These are phyloP conservation scores for Lipomyces sp. DNA, from an alignment of 805 yeast genomes.

Conservation along the genomic window DNA sequence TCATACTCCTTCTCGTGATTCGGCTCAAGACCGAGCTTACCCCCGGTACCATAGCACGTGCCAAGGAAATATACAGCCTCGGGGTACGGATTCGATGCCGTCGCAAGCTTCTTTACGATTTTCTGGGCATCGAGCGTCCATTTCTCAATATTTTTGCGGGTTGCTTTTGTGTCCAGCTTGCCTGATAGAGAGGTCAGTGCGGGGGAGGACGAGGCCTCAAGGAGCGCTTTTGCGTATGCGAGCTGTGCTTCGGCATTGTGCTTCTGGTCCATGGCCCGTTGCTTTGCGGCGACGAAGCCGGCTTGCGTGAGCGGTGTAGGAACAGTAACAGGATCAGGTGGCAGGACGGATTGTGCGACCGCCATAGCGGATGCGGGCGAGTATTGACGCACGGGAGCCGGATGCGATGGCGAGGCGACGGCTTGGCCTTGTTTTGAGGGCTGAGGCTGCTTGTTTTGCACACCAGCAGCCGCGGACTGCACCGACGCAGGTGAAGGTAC, in stretches of 20 bases:
- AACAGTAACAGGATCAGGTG: constrained; percentile 19
- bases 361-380: constrained; percentile 34
- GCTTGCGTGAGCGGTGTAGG: constrained; percentile 14
- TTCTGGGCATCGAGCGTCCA: constrained; percentile 64
- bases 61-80: constrained; percentile 65
- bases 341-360: constrained; percentile 26
- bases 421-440: background rate
- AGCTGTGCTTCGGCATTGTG: constrained; percentile 59
- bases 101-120: constrained; percentile 60
- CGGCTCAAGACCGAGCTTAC: constrained; percentile 54
- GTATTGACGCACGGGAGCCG: constrained; percentile 33
- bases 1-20: constrained; percentile 67
- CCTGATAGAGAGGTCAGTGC: constrained; percentile 50
- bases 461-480: background rate
- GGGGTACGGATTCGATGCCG: constrained; percentile 47
- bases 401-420: constrained; percentile 9
- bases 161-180: constrained; percentile 51
- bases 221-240: constrained; percentile 63
- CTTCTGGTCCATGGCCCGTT: constrained; percentile 39
- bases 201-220: constrained; percentile 52
- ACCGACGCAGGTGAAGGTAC: background rate
- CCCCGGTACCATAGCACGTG: constrained; percentile 60
- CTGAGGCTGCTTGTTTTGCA: background rate
- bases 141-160: constrained; percentile 57
- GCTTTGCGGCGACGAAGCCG: constrained; percentile 19